Conservation (phyloP, 2,329 filamentous ascomycete genomes). For the Xylaria arbuscula region DNA sequence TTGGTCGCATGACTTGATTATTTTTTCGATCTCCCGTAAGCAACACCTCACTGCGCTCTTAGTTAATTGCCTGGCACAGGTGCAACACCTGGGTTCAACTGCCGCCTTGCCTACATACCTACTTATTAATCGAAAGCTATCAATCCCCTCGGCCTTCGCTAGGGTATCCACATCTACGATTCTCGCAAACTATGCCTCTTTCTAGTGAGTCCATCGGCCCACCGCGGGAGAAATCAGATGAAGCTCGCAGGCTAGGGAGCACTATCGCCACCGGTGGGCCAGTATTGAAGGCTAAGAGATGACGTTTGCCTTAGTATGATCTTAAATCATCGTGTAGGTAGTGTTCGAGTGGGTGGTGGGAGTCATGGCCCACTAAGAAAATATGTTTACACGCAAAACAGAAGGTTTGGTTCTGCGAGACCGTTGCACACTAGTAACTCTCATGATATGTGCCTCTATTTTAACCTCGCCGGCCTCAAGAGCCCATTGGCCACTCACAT, state of each 20-base stretch:
- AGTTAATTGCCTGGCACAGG: conserved; percentile 5
- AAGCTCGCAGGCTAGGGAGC: not conserved
- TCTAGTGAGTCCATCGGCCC: conserved; percentile 13
- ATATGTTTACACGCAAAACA: not conserved
- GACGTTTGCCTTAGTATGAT: conserved; percentile 11
- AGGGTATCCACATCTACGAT: conserved; percentile 1
- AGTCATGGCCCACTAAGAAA: not conserved
- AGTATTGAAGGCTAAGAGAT: conserved; percentile 12
- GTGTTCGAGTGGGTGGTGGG: not conserved
- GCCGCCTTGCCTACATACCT: conserved; percentile 1
- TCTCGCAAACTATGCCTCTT: conserved; percentile 31
- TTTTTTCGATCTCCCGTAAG: conserved; percentile 20
- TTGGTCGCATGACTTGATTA: conserved; percentile 18
- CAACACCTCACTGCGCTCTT: conserved; percentile 20
- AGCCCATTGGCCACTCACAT: not conserved
- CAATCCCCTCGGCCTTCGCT: not conserved
- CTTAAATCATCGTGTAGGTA: not conserved
- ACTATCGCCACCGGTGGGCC: conserved; percentile 9
- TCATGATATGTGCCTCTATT: not conserved
- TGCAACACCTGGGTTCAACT: not conserved
- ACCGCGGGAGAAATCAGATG: conserved; percentile 16
- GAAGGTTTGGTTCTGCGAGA: conserved; percentile 12
- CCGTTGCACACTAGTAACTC: not conserved
- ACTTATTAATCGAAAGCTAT: conserved; percentile 15
- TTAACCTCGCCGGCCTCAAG: not conserved